Evolutionary conservation across 164 flowering plant genomes (phyloP).

Genomic region (Vitis rupestris): DNA sequence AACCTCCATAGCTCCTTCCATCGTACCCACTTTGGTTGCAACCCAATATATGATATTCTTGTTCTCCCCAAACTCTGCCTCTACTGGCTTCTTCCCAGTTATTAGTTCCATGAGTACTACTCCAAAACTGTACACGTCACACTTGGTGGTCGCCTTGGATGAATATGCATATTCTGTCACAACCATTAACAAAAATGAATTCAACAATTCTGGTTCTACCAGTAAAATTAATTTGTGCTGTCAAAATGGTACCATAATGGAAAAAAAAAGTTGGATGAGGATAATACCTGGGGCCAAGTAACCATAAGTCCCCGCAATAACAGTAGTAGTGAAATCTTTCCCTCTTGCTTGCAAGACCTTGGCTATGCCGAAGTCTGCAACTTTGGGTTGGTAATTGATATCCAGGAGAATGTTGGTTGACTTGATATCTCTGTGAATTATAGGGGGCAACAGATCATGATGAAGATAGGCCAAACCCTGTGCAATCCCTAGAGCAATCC

Average conservation of each 20-base stretch:
- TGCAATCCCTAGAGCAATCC: constrained; percentile 85
- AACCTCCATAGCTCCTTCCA: constrained; percentile 70
- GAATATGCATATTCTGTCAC: constrained; percentile 83
- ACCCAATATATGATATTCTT: constrained; percentile 86
- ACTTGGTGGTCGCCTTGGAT: constrained; percentile 83
- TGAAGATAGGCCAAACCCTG: constrained; percentile 94
- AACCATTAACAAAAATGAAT: constrained; percentile 3
- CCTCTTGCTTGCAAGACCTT: constrained; percentile 85
- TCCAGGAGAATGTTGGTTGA: constrained; percentile 85
- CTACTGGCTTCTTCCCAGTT: constrained; percentile 92
- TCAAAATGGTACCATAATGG: too few species aligned
- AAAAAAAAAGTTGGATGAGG: background rate
- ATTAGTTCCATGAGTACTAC: constrained; percentile 87
- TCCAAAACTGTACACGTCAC: constrained; percentile 95
- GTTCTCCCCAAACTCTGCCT: constrained; percentile 84
- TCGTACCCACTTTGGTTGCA: constrained; percentile 72
- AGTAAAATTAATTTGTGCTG: background rate
- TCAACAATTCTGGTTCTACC: background rate
- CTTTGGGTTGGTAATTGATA: constrained; percentile 74
- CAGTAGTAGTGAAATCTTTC: constrained; percentile 71
- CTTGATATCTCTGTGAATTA: constrained; percentile 91
- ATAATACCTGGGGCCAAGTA: constrained; percentile 92
- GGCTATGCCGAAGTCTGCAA: constrained; percentile 96
- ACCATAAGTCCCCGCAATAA: constrained; percentile 91
- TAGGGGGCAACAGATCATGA: constrained; percentile 77